phyloP scores from a whole-genome alignment of 352 stramenopile genomes.

The Globisporangium perplexum region DNA sequence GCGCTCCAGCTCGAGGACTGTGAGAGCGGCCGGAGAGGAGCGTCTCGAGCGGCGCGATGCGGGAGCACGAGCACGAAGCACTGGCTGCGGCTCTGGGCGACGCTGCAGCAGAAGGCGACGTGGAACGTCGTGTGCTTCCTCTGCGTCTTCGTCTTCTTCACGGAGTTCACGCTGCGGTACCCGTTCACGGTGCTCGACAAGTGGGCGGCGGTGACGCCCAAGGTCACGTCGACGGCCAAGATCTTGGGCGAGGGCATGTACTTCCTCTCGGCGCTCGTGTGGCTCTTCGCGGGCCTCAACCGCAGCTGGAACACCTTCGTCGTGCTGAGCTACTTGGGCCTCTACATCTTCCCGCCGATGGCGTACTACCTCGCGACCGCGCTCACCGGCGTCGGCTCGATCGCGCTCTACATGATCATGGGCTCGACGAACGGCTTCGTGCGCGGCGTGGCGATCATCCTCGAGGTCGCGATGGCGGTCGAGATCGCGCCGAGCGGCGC shows the following conservation, averaged over 20 bases:
- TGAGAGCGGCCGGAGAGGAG: not conserved
- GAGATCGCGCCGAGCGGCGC: slow-evolving; percentile 37
- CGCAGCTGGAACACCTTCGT: slow-evolving; percentile 31
- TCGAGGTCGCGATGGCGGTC: slow-evolving; percentile 30
- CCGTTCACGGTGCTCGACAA: slow-evolving; percentile 26
- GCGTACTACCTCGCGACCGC: slow-evolving; percentile 19
- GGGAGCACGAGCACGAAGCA: slow-evolving; percentile 7
- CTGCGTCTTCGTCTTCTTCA: slow-evolving; percentile 41
- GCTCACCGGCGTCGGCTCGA: slow-evolving; percentile 20
- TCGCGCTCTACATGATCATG: slow-evolving; percentile 29
- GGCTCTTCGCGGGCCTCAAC: slow-evolving; percentile 24
- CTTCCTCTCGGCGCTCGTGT: slow-evolving; percentile 20
- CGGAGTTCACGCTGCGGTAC: slow-evolving; percentile 41
- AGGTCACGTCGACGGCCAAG: slow-evolving; percentile 20
- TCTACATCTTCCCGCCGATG: slow-evolving; percentile 22
- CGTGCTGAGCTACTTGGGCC: slow-evolving; percentile 16
- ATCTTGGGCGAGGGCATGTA: slow-evolving; percentile 29
- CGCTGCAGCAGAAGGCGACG: slow-evolving; percentile 28
- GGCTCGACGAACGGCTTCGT: slow-evolving; percentile 31
- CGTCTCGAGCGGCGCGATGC: not conserved
- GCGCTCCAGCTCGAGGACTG: not conserved
- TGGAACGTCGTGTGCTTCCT: slow-evolving; percentile 32
- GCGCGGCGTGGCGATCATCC: slow-evolving; percentile 23
- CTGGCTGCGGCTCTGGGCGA: slow-evolving; percentile 26
- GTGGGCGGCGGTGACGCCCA: slow-evolving; percentile 32